Base-by-base conservation (phyloP, 1,284 basidiomycete genomes). In the Cutaneotrichosporon mucoides region DNA sequence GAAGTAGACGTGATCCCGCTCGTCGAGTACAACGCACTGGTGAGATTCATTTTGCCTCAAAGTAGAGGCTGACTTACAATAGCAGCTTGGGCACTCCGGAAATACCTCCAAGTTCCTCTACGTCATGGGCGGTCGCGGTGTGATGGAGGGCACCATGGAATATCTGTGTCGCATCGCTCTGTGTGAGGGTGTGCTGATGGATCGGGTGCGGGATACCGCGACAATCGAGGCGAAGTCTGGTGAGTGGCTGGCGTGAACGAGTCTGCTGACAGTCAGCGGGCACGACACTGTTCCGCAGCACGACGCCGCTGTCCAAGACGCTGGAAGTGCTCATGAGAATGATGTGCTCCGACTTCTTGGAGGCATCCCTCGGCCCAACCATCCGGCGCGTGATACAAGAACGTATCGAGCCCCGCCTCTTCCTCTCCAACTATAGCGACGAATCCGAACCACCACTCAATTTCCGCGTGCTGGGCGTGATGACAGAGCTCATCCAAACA, bases 291-390 rank as follows among this genome's bases (percentile, higher is more conserved):
- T 71, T 73, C 57, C 54, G 71, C 24, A 63, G 60, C 13, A 70
- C 67, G 35, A 68, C 71, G 7, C 70, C 70, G 1, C 50, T 72
- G 15, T 66, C 70, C 8, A 64, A 68, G 44, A 58, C 63, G 5
- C 62, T 73, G 13, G 70, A 73, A 50, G 55, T 69, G 35, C 40
- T 66, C 6, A 68, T 73, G 66, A 55, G 68, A 7, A 55, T 73
- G 49, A 60, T 67, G 37, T 68, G 69, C 42, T 42, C 36, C 9
- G 65, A 67, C 33, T 70, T 70, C 41, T 55, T 73, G 8, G 45
- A 61, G 16, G 53, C 53, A 2, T 64, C 67, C 0, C 61, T 73
- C 9, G 65, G 66, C 0, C 66, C 66, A 0, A 73, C 71, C 1
- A 59, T 71, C 16, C 40, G 16, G 5, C 46, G 53, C 8, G 55